Evolutionary conservation across 306 rosid genomes (phyloP), one percentile per base, ranked within the genome.

Genomic region (Dryas octopetala): DNA sequence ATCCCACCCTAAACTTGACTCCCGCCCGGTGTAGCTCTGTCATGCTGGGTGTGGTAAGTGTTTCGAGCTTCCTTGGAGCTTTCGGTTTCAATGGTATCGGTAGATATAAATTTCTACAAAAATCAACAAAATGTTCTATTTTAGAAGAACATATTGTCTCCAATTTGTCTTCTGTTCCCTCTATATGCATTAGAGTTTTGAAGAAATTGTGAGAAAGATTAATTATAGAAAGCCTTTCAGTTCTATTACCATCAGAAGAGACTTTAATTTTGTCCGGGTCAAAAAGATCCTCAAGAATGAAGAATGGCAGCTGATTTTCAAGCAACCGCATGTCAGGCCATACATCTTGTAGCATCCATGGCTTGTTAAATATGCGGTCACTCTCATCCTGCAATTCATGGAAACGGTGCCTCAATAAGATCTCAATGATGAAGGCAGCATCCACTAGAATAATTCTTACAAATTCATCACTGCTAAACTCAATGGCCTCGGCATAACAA

Each of bases 251-350:
- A 4, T 38, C 4, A 64, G 53, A 28, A 28, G 43, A 15, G 1
- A 55, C 60, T 1, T 43, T 41, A 16, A 64, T 73, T 38, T 52
- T 62, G 66, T 3, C 41, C 50, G 9, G 19, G 4, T 76, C 32
- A 0, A 74, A 78, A 51, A 82, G 65, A 17, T 74, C 63, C 3
- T 69, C 10, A 11, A 70, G 74, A 41, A 66, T 77, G 58, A 74
- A 75, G 73, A 83, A 78, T 9, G 90, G 89, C 16, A 86, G 74
- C 55, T 86, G 90, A 61, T 86, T 83, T 66, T 82, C 86, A 64
- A 80, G 84, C 53, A 83, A 23, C 2, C 58, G 10, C 55, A 80
- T 17, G 57, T 83, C 89, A 61, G 45, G 47, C 48, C 51, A 47
- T 15, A 86, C 51, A 54, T 83, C 81, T 5, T 54, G 9, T 4